Percentiles rank a stretch among this genome's conserved stretches.
Conservation (phyloP, 768 basidiomycete species). For the Cantharellus anzutake region DNA sequence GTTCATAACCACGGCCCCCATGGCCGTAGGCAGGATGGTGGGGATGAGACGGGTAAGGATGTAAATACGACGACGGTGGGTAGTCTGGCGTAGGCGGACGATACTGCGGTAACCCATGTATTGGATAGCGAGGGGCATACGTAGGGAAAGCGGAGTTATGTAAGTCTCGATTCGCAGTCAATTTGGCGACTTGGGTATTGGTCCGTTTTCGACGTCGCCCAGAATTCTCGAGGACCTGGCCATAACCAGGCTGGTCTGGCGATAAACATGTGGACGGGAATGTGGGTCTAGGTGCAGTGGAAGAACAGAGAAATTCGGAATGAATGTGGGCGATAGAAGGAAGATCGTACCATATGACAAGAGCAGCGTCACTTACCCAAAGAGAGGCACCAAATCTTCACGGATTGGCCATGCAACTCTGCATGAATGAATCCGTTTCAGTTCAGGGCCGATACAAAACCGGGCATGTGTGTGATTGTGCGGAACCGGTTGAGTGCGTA, state of each 20-base stretch:
- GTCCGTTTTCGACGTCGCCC: slow-evolving; percentile 4
- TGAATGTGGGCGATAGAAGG: background rate
- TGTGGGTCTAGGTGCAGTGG: slow-evolving; percentile 34
- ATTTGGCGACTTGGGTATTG: background rate
- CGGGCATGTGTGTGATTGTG: background rate
- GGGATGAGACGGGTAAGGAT: background rate
- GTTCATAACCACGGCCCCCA: background rate
- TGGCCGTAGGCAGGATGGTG: too few species aligned
- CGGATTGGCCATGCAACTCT: slow-evolving; percentile 83
- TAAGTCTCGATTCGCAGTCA: background rate
- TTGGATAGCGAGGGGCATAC: background rate
- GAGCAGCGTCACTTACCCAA: slow-evolving; percentile 36
- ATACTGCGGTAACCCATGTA: background rate
- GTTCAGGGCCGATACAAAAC: background rate
- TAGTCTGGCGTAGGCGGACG: background rate
- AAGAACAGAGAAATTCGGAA: background rate
- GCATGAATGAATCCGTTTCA: slow-evolving; percentile 2
- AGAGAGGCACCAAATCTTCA: slow-evolving; percentile 69
- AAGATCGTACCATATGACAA: background rate
- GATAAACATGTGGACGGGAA: slow-evolving; percentile 71
- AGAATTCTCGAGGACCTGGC: slow-evolving; percentile 41
- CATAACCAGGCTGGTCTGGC: slow-evolving; percentile 73
- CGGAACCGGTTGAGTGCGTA: too few species aligned
- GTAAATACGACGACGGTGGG: background rate
- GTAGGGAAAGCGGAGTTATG: background rate